phyloP scores from a whole-genome alignment of 1,284 basidiomycete species.

The Schizophyllum amplum region DNA sequence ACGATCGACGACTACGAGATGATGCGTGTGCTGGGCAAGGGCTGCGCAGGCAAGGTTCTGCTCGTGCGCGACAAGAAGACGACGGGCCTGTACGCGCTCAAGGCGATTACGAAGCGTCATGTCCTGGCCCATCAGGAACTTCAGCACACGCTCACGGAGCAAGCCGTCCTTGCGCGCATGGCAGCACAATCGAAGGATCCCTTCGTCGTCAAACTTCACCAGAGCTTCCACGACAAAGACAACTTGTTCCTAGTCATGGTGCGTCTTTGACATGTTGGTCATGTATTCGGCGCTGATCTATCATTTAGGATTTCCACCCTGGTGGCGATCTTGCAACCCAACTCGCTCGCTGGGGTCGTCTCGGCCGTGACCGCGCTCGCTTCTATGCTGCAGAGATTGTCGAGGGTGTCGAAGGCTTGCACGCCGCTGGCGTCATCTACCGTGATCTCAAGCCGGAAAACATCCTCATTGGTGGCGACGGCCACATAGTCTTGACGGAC shows the following conservation, averaged over 20 bases:
- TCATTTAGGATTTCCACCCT: constrained; percentile 80
- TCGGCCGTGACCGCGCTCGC: constrained; percentile 86
- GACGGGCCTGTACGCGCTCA: constrained; percentile 78
- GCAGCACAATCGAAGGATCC: constrained; percentile 75
- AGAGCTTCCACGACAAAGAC: constrained; percentile 94
- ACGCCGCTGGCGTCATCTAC: constrained; percentile 81
- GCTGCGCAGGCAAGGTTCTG: constrained; percentile 91
- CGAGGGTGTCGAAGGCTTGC: constrained; percentile 88
- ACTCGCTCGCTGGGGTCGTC: constrained; percentile 86
- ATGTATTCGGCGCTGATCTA: constrained; percentile 16
- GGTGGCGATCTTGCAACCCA: constrained; percentile 96
- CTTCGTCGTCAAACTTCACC: constrained; percentile 91
- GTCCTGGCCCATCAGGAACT: constrained; percentile 90
- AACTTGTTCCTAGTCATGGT: constrained; percentile 89
- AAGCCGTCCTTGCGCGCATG: constrained; percentile 89
- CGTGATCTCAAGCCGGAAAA: constrained; percentile 93
- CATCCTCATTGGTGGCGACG: constrained; percentile 86
- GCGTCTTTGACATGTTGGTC: constrained; percentile 18
- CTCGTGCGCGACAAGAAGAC: constrained; percentile 75
- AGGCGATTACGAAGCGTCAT: constrained; percentile 94
- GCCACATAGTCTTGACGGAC: constrained; percentile 93
- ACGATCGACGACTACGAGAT: constrained; percentile 90
- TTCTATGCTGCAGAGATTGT: constrained; percentile 97
- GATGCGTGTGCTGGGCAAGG: constrained; percentile 92
- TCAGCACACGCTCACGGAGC: constrained; percentile 92